Percentiles rank a stretch among this genome's conserved stretches.
Evolutionary conservation across 2,329 filamentous ascomycete species (phyloP).

Genomic region (Cladosporium sp.): DNA sequence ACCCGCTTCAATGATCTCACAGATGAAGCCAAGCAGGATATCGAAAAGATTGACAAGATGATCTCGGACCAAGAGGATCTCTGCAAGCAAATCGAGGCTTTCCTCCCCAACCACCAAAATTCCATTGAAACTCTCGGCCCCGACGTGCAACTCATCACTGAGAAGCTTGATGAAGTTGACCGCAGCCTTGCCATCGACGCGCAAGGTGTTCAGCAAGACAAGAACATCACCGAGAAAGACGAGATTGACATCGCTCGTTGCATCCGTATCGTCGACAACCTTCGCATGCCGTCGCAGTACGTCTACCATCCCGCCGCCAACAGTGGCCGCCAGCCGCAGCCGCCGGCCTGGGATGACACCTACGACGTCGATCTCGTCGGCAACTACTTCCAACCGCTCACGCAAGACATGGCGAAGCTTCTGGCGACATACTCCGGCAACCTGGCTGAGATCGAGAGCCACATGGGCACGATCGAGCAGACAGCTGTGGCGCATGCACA

Average conservation of each 20-base stretch:
- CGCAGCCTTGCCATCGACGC: slow-evolving; percentile 60
- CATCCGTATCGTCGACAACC: slow-evolving; percentile 69
- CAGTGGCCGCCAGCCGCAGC: slow-evolving; percentile 17
- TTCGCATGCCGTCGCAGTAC: slow-evolving; percentile 63
- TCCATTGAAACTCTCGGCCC: slow-evolving; percentile 60
- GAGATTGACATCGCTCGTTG: slow-evolving; percentile 65
- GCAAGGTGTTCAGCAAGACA: slow-evolving; percentile 53
- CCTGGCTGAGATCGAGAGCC: slow-evolving; percentile 44
- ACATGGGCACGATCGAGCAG: slow-evolving; percentile 45
- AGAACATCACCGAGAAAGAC: slow-evolving; percentile 58
- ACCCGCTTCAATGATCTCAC: slow-evolving; percentile 89
- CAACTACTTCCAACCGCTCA: slow-evolving; percentile 42
- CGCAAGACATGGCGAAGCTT: slow-evolving; percentile 35
- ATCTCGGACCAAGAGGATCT: slow-evolving; percentile 75
- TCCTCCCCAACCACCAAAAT: slow-evolving; percentile 58
- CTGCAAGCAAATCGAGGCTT: slow-evolving; percentile 67
- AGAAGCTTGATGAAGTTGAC: slow-evolving; percentile 59
- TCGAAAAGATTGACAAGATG: slow-evolving; percentile 71
- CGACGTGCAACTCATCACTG: slow-evolving; percentile 60
- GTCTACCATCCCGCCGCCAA: slow-evolving; percentile 40
- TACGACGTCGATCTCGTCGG: slow-evolving; percentile 43
- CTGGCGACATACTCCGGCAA: slow-evolving; percentile 39
- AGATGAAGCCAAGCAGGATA: slow-evolving; percentile 71
- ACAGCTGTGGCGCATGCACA: slow-evolving; percentile 41
- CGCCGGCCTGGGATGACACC: slow-evolving; percentile 17